Base-by-base conservation (phyloP, 495 filamentous ascomycete species). In the Symbiotaphrina buchneri region DNA sequence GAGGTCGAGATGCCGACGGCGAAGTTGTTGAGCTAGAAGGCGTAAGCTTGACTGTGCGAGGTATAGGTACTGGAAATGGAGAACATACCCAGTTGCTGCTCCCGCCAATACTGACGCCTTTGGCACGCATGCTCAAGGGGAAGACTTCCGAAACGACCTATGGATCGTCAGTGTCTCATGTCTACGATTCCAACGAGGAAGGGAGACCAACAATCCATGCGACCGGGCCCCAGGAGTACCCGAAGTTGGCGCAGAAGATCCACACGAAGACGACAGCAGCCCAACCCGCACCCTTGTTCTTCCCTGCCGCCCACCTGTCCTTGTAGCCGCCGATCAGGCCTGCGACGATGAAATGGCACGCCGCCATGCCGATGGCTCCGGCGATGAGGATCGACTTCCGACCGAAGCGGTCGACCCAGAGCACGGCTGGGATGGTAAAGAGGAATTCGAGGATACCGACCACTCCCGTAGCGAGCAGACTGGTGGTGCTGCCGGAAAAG, bases 21-120 rank as follows among this genome's bases (percentile, higher is more conserved):
- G 26, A 60, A 60, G 40, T 59, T 61, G 43, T 58, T 58, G 13
- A n/a, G n/a, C n/a, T n/a, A n/a, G n/a, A n/a, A n/a, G n/a, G n/a
- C n/a, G n/a, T n/a, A n/a, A n/a, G n/a, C n/a, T n/a, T n/a, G n/a
- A n/a, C n/a, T n/a, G n/a, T n/a, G n/a, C n/a, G n/a, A n/a, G n/a
- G n/a, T n/a, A n/a, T n/a, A n/a, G n/a, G n/a, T n/a, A n/a, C n/a
- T n/a, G n/a, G n/a, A n/a, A n/a, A n/a, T n/a, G n/a, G 48, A 53
- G 21, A 45, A 52, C 13, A 46, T 49, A 29, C 47, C 53, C 16
- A 58, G 33, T 38, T 38, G 6, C n/a, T 25, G 21, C 31, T 27
- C 2, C n/a, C 36, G 21, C 31, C 36, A 8, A 34, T 17, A 37
- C 41, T 47, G n/a, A 56, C 54, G 28, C 54, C 58, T 36, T 54